Percentiles rank a stretch among this genome's conserved stretches.
phyloP scores from a whole-genome alignment of 192 early-diverging fungal species.

The Coemansia sp. region DNA sequence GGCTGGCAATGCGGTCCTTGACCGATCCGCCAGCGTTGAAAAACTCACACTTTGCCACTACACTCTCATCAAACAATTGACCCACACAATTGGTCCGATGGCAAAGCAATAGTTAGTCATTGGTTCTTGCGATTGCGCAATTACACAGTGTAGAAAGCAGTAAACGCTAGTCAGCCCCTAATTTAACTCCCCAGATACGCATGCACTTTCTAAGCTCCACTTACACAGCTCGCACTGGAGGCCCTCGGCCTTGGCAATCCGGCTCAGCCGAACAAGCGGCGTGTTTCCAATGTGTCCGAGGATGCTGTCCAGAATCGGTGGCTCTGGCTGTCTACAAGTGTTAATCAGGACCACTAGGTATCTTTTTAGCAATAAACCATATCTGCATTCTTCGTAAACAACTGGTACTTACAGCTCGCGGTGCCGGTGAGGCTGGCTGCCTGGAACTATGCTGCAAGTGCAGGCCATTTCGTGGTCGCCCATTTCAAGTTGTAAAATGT shows the following conservation, averaged over 20 bases:
- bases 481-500: conserved; percentile 13
- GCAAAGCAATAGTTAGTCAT: not conserved
- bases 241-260: conserved; percentile 81
- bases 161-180: not conserved
- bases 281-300: conserved; percentile 97
- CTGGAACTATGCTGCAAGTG: conserved; percentile 45
- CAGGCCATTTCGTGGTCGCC: conserved; percentile 48
- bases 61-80: conserved; percentile 2
- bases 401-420: conserved; percentile 41
- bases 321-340: conserved; percentile 59
- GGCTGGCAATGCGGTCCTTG: conserved; percentile 96
- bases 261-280: conserved; percentile 87
- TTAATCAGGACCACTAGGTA: not conserved
- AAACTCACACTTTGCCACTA: conserved; percentile 94
- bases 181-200: not conserved
- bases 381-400: not conserved
- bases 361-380: not conserved
- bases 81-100: not conserved
- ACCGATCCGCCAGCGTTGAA: conserved; percentile 99
- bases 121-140: conserved; percentile 5
- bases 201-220: not conserved
- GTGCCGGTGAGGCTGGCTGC: conserved; percentile 45
- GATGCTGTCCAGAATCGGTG: conserved; percentile 80
- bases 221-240: conserved; percentile 87
- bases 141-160: not conserved